Conservation (phyloP, 306 rosid genomes). For the Prunus mira region DNA sequence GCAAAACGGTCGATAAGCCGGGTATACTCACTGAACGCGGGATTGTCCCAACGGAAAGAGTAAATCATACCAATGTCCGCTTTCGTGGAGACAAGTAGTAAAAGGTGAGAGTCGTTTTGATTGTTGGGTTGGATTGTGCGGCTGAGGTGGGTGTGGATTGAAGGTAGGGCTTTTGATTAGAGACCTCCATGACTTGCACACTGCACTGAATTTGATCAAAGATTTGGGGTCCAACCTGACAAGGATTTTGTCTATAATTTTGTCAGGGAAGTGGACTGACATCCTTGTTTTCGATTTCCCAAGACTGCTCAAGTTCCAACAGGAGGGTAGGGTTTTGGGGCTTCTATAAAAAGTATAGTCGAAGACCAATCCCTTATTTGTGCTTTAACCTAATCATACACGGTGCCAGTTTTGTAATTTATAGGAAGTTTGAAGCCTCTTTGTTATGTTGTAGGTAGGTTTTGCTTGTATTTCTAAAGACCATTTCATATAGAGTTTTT, state of each 20-base stretch:
- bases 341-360: no score
- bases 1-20: background rate
- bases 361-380: no score
- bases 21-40: background rate
- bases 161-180: background rate
- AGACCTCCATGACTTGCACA: background rate
- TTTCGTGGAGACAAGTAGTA: background rate
- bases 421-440: no score
- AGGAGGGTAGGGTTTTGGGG: no score
- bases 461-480: no score
- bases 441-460: no score
- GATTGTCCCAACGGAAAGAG: background rate
- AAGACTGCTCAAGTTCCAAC: background rate
- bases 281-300: background rate
- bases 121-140: background rate
- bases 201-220: background rate
- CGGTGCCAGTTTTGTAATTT: no score
- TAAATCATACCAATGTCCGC: background rate
- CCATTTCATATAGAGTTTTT: rapidly evolving
- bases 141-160: background rate
- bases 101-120: background rate
- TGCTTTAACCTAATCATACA: no score
- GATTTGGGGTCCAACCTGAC: no score
- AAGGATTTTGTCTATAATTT: no score
- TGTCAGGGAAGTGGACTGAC: background rate